A percentile compares a stretch with the other conserved stretches of the same genome.
phyloP scores from a whole-genome alignment of 2,329 filamentous ascomycete species.

The Dactylellina cionopaga region DNA sequence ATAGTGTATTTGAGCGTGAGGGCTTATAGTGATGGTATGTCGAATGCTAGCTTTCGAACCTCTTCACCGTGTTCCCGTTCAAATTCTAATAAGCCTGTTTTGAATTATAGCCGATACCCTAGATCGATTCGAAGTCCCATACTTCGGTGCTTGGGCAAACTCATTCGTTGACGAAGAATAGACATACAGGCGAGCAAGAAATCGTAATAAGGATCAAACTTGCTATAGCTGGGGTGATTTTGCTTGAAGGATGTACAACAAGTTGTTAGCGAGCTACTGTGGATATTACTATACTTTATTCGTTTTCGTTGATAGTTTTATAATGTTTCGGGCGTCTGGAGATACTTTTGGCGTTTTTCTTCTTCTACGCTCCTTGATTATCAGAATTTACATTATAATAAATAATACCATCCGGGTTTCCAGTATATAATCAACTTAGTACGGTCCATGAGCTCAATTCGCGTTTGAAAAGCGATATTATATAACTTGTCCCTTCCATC shows the following conservation, averaged over 20 bases:
- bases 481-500: no score
- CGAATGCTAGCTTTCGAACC: slow-evolving; percentile 70
- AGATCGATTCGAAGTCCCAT: slow-evolving; percentile 81
- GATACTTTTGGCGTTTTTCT: slow-evolving; percentile 27
- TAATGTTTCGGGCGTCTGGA: slow-evolving; percentile 33
- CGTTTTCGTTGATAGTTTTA: not conserved
- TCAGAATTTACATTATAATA: slow-evolving; percentile 29
- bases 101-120: slow-evolving; percentile 68
- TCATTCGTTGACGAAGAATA: slow-evolving; percentile 89
- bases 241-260: not conserved
- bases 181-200: slow-evolving; percentile 49
- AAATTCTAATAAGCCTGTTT: slow-evolving; percentile 1
- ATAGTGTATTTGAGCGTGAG: slow-evolving; percentile 80
- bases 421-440: no score
- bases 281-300: not conserved
- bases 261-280: not conserved
- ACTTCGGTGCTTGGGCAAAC: slow-evolving; percentile 85
- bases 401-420: slow-evolving; percentile 17
- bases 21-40: slow-evolving; percentile 82
- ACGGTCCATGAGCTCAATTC: no score
- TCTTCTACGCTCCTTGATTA: slow-evolving; percentile 20
- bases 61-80: slow-evolving; percentile 15
- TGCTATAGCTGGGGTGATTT: not conserved
- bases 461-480: no score
- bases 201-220: not conserved